phyloP scores from a whole-genome alignment of 2,329 filamentous ascomycete genomes.

The Pseudopithomyces maydicus region DNA sequence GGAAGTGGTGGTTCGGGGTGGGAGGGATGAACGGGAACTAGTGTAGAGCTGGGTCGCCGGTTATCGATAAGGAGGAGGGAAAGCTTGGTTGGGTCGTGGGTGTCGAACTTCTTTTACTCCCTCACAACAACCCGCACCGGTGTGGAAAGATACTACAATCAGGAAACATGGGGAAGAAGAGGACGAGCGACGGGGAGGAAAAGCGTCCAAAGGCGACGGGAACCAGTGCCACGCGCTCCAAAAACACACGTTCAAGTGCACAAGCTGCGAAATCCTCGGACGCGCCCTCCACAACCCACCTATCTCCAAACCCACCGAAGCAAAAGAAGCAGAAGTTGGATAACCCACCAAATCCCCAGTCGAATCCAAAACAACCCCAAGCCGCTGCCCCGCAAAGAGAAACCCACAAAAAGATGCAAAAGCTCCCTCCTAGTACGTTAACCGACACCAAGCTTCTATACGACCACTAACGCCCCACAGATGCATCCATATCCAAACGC shows the following conservation, averaged over 20 bases:
- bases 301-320: background rate
- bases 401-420: constrained; percentile 19
- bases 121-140: background rate
- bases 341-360: background rate
- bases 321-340: constrained; percentile 11
- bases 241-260: constrained; percentile 20
- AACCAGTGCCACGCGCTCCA: constrained; percentile 3
- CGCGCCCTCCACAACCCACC: constrained; percentile 10
- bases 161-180: constrained; percentile 32
- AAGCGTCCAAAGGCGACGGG: constrained; percentile 15
- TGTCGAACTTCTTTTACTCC: too few species aligned
- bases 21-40: constrained; percentile 6
- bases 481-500: constrained; percentile 58
- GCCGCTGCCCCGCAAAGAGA: constrained; percentile 1
- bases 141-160: too few species aligned
- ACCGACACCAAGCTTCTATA: background rate
- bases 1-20: background rate
- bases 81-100: too few species aligned
- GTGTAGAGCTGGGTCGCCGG: background rate
- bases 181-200: constrained; percentile 27
- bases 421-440: constrained; percentile 29
- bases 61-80: constrained; percentile 6
- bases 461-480: constrained; percentile 30
- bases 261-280: constrained; percentile 16
- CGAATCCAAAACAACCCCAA: constrained; percentile 5